A percentile compares a stretch with the other conserved stretches of the same genome.
Evolutionary conservation across 306 rosid species (phyloP).

Genomic region (Mimosa pudica): DNA sequence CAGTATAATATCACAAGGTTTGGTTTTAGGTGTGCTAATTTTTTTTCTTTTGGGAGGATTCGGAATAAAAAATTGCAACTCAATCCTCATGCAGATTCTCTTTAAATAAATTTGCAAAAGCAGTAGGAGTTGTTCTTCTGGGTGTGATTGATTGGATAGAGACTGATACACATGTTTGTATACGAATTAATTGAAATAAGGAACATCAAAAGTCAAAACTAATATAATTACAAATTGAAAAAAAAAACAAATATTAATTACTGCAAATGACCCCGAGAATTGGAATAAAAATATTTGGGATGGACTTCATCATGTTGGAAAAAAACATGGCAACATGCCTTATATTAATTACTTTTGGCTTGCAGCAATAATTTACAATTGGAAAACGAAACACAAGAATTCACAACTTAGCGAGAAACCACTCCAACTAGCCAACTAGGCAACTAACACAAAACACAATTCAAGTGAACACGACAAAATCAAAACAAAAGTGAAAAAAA

Average conservation of each 20-base stretch:
- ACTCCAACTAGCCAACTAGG: background rate
- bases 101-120: background rate
- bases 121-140: background rate
- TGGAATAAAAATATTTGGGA: too few species aligned
- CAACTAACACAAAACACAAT: background rate
- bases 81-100: too few species aligned
- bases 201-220: background rate
- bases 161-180: background rate
- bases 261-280: too few species aligned
- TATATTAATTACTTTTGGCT: constrained; percentile 5
- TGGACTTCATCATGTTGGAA: too few species aligned
- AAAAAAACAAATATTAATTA: too few species aligned
- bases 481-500: background rate
- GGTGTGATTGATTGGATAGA: background rate
- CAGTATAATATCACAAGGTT: too few species aligned
- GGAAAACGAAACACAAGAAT: background rate
- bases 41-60: too few species aligned
- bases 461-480: background rate
- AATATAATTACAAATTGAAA: too few species aligned
- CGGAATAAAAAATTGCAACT: too few species aligned
- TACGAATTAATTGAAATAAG: background rate
- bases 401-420: constrained; percentile 22
- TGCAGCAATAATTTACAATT: background rate
- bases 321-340: too few species aligned
- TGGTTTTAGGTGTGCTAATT: too few species aligned